A percentile compares a stretch with the other conserved stretches of the same genome.
phyloP scores from a whole-genome alignment of 1,284 basidiomycete genomes.

The Ustilago cynodontis region DNA sequence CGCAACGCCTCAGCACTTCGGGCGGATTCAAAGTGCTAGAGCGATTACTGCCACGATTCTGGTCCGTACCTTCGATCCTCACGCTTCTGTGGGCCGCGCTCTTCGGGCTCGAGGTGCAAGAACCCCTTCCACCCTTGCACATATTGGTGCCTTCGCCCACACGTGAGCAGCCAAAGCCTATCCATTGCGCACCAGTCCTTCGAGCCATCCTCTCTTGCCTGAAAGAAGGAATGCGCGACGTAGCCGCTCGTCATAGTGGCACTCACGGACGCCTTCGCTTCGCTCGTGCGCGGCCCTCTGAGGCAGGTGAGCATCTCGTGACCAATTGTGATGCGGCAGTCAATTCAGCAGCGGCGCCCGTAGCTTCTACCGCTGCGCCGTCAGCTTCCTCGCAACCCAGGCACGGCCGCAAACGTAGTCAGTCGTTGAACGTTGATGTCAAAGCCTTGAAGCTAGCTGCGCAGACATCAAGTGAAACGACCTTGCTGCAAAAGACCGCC shows the following conservation, averaged over 20 bases:
- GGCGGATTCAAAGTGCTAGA: slow-evolving; percentile 81
- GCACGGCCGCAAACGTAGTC: slow-evolving; percentile 52
- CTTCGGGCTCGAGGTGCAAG: slow-evolving; percentile 73
- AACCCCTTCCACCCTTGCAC: slow-evolving; percentile 75
- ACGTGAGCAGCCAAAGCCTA: slow-evolving; percentile 75
- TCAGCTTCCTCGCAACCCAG: background rate
- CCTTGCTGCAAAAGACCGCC: slow-evolving; percentile 45
- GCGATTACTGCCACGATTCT: slow-evolving; percentile 79
- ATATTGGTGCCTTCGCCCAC: slow-evolving; percentile 73
- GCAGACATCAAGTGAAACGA: slow-evolving; percentile 31
- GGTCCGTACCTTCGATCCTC: slow-evolving; percentile 76
- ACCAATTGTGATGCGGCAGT: background rate
- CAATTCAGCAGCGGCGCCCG: too few species aligned
- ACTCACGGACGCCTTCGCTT: slow-evolving; percentile 9
- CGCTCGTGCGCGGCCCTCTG: slow-evolving; percentile 29
- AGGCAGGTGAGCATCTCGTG: background rate
- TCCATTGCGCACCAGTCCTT: slow-evolving; percentile 47
- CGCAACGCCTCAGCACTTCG: slow-evolving; percentile 75
- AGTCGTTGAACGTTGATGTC: slow-evolving; percentile 53
- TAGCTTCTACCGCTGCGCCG: background rate
- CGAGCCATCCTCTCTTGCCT: slow-evolving; percentile 59
- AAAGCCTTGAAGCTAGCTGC: slow-evolving; percentile 42
- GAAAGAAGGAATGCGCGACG: slow-evolving; percentile 39
- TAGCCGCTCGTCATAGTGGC: slow-evolving; percentile 14
- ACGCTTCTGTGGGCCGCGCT: slow-evolving; percentile 76